These are phyloP conservation scores for Byssoonygena ceratinophila DNA, from an alignment of 2,329 filamentous ascomycete species.

Conservation along the genomic window DNA sequence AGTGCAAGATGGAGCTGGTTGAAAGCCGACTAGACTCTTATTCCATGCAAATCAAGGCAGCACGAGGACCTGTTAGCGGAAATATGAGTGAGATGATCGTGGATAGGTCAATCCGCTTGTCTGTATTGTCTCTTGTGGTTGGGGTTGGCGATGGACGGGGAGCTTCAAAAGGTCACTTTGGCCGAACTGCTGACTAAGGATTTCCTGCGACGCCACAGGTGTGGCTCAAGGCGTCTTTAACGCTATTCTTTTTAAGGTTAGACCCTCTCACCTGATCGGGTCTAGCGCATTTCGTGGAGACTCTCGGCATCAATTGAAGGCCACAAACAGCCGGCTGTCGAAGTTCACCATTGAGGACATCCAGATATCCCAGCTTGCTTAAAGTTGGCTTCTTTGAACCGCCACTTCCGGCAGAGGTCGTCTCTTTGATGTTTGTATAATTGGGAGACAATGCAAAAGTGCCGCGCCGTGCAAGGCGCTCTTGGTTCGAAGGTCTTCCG, in stretches of 20 bases:
- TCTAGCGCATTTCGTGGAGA: neutral
- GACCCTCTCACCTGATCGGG: neutral
- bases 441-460: constrained; percentile 38
- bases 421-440: constrained; percentile 7
- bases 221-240: neutral
- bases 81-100: neutral
- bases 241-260: neutral
- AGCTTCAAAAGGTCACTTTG: too few species aligned
- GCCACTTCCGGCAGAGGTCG: neutral
- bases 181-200: too few species aligned
- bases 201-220: neutral
- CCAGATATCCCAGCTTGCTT: neutral
- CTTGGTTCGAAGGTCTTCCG: constrained; percentile 31
- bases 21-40: too few species aligned
- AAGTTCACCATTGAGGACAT: neutral
- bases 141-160: neutral
- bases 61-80: too few species aligned
- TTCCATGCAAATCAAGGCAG: too few species aligned
- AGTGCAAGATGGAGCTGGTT: too few species aligned
- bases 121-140: neutral
- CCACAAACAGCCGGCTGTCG: neutral
- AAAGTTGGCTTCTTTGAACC: neutral
- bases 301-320: neutral
- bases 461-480: constrained; percentile 35
- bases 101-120: neutral